These are phyloP conservation scores for Tricholoma bakamatsutake DNA, from an alignment of 768 basidiomycete genomes.

Conservation along the genomic window DNA sequence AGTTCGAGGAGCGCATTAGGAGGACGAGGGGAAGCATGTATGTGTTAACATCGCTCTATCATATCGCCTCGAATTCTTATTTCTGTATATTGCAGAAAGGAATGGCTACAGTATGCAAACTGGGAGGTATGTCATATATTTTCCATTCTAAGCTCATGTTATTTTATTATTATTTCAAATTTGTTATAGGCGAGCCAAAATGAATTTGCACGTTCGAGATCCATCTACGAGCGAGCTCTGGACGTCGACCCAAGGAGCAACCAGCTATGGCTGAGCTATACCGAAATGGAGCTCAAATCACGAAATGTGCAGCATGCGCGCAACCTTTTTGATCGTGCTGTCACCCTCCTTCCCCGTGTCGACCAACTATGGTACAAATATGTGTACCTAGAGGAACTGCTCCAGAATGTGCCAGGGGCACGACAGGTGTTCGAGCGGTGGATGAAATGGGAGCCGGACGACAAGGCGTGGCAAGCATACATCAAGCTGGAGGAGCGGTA, in stretches of 20 bases:
- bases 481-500: slow-evolving; percentile 97
- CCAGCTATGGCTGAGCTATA: slow-evolving; percentile 91
- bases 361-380: slow-evolving; percentile 99
- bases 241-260: slow-evolving; percentile 90
- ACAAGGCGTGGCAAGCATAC: slow-evolving; percentile 99
- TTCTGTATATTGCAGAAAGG: slow-evolving; percentile 47
- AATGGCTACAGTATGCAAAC: slow-evolving; percentile 83
- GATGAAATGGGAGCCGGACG: slow-evolving; percentile 99
- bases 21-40: slow-evolving; percentile 79
- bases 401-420: slow-evolving; percentile 93
- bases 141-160: neutral
- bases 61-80: neutral
- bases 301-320: slow-evolving; percentile 97
- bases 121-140: slow-evolving; percentile 56
- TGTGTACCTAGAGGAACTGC: slow-evolving; percentile 94
- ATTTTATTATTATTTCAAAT: slow-evolving; percentile 1
- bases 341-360: slow-evolving; percentile 92
- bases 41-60: slow-evolving; percentile 18
- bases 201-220: slow-evolving; percentile 90
- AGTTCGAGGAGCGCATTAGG: slow-evolving; percentile 87
- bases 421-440: slow-evolving; percentile 98
- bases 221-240: slow-evolving; percentile 93
- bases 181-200: slow-evolving; percentile 73
- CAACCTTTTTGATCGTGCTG: slow-evolving; percentile 95
- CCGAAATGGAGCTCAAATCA: slow-evolving; percentile 97